Conservation (phyloP, 345 rosid genomes). For the Eutrema yunnanense region DNA sequence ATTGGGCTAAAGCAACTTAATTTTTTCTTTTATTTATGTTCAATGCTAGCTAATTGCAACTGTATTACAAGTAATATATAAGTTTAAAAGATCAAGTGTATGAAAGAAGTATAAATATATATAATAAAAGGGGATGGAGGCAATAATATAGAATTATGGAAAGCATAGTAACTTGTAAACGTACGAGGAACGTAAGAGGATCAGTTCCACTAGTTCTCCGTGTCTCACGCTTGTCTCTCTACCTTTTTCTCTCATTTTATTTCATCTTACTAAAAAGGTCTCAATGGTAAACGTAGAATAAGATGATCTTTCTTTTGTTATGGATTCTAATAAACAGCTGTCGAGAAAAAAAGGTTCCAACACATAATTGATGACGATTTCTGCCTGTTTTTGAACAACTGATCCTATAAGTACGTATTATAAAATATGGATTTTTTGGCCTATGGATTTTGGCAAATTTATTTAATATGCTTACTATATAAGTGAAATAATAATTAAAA, state of each 20-base stretch:
- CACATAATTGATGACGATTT: no score
- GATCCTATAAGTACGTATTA: no score
- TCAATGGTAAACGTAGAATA: background rate
- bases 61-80: background rate
- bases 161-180: constrained; percentile 19
- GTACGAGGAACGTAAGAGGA: constrained; percentile 23
- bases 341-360: no score
- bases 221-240: constrained; percentile 3
- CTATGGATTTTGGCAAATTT: no score
- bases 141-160: constrained; percentile 6
- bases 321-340: no score
- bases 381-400: no score
- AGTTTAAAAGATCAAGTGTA: background rate
- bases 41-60: background rate
- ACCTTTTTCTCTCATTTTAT: background rate
- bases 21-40: no score
- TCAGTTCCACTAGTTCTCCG: constrained; percentile 22
- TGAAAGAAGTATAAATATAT: background rate
- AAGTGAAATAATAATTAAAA: no score
- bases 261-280: background rate
- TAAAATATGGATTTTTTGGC: no score
- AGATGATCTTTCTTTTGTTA: no score
- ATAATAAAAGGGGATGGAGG: constrained; percentile 2
- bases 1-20: no score
- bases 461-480: no score